Percentiles rank a stretch among this genome's conserved stretches.
phyloP scores from a whole-genome alignment of 768 basidiomycete genomes.

The Hericium alpestre region DNA sequence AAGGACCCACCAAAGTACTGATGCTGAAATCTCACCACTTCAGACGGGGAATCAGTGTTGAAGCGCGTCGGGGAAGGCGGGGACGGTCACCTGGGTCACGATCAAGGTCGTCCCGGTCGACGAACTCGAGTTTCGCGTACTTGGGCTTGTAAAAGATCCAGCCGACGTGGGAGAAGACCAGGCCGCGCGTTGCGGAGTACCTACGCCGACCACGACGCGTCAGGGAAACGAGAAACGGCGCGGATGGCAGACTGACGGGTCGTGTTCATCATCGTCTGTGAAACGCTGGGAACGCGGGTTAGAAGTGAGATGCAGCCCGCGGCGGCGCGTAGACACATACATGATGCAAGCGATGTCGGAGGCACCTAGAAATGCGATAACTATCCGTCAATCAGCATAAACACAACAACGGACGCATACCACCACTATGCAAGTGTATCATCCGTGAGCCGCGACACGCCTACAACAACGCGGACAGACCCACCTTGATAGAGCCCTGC shows the following conservation, averaged over 20 bases:
- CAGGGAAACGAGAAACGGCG: not conserved
- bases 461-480: not conserved
- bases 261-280: conserved; percentile 58
- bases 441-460: too few species aligned
- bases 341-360: conserved; percentile 69
- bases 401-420: not conserved
- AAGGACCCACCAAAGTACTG: conserved; percentile 43
- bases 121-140: conserved; percentile 49
- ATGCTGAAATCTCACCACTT: conserved; percentile 66
- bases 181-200: conserved; percentile 63
- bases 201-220: conserved; percentile 20
- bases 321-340: conserved; percentile 24
- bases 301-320: not conserved
- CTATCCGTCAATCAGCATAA: conserved; percentile 23
- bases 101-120: conserved; percentile 62
- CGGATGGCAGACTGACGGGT: conserved; percentile 33
- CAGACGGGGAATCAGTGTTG: not conserved
- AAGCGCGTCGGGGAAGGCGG: not conserved
- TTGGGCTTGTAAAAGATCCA: conserved; percentile 77
- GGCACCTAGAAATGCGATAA: conserved; percentile 49
- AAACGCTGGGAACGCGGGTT: conserved; percentile 35
- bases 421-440: conserved; percentile 8
- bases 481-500: conserved; percentile 71
- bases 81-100: conserved; percentile 47
- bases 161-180: conserved; percentile 72